Conservation (phyloP, 306 rosid genomes). For the Luffa aegyptiaca region DNA sequence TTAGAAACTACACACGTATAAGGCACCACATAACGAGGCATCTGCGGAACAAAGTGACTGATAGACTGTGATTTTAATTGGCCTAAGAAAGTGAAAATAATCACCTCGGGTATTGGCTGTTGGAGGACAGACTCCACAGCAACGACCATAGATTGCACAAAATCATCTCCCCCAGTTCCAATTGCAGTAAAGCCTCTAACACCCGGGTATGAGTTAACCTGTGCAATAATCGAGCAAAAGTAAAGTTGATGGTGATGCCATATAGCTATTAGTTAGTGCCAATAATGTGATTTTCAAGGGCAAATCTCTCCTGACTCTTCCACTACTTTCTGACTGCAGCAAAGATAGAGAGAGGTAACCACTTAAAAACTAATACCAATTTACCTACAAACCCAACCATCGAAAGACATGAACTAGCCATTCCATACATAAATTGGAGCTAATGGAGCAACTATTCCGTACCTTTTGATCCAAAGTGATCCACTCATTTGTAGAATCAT, state of each 20-base stretch:
- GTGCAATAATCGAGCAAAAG: neutral
- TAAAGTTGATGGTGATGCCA: neutral
- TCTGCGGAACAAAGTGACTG: neutral
- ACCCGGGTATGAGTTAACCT: constrained; percentile 94
- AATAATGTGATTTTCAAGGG: neutral
- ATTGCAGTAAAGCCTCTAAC: constrained; percentile 91
- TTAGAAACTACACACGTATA: neutral
- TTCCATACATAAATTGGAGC: neutral
- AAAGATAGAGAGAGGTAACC: neutral
- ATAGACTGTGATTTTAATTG: neutral
- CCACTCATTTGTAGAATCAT: constrained; percentile 88
- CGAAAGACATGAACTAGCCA: neutral
- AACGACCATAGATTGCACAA: constrained; percentile 4
- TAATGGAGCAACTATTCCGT: neutral
- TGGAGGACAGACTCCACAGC: constrained; percentile 13
- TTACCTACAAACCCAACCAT: neutral
- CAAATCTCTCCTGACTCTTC: neutral
- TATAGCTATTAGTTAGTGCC: neutral
- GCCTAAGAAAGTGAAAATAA: neutral
- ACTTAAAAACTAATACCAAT: neutral
- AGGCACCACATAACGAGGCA: neutral
- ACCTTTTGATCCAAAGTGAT: constrained; percentile 90
- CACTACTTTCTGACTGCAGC: neutral
- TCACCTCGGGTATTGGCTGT: constrained; percentile 18
- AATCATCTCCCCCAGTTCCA: constrained; percentile 40